These are phyloP conservation scores for Erucastrum elatum DNA, from an alignment of 345 rosid species.

Conservation along the genomic window DNA sequence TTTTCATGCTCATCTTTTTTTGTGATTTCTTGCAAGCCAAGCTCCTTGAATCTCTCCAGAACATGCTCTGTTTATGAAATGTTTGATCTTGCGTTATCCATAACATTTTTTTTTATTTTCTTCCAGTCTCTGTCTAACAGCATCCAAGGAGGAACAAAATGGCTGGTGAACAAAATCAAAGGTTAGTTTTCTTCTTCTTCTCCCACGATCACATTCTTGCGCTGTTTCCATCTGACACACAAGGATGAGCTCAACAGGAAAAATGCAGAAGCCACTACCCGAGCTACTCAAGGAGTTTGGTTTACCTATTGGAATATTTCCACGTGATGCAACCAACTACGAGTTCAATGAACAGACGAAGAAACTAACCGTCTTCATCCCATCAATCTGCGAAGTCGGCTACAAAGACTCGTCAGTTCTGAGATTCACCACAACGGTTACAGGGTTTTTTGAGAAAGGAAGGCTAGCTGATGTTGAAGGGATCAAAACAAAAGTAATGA, in stretches of 20 bases:
- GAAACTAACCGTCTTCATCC: conserved; percentile 71
- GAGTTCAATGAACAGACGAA: conserved; percentile 83
- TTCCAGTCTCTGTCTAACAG: conserved; percentile 73
- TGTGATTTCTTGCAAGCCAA: not conserved
- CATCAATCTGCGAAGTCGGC: conserved; percentile 74
- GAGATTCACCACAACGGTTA: conserved; percentile 81
- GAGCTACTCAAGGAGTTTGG: conserved; percentile 80
- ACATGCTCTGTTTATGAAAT: conserved; percentile 4
- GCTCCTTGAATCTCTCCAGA: not conserved
- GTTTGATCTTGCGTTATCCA: not conserved
- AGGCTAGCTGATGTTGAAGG: conserved; percentile 83
- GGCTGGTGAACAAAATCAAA: conserved; percentile 93
- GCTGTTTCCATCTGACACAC: not conserved
- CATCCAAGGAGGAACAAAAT: conserved; percentile 88
- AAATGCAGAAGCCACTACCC: conserved; percentile 66
- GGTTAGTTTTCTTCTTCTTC: conserved; percentile 44
- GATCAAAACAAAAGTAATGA: conserved; percentile 88
- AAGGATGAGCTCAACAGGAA: conserved; percentile 51
- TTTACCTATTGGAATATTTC: conserved; percentile 88
- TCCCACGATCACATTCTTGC: not conserved
- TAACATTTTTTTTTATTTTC: not conserved
- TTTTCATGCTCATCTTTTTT: not conserved
- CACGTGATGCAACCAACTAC: conserved; percentile 78
- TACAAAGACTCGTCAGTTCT: conserved; percentile 84
- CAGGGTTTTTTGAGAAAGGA: conserved; percentile 65